phyloP scores from a whole-genome alignment of 108 stramenopile genomes.

The Schizochytrium sp. region DNA sequence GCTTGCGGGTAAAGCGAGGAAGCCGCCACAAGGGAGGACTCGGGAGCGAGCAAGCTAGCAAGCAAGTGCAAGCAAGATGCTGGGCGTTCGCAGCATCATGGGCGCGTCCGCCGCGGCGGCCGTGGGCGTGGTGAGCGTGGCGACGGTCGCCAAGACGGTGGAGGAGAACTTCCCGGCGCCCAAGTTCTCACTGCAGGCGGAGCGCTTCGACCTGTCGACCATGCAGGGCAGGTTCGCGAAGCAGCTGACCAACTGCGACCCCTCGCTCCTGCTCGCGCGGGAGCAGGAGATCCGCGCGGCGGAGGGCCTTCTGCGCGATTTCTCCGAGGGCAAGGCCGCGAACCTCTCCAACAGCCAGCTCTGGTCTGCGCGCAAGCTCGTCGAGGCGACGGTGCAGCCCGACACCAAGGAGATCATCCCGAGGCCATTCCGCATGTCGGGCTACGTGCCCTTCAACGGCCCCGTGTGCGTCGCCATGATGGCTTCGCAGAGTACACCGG shows the following conservation, averaged over 20 bases:
- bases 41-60: no score
- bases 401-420: slow-evolving; percentile 78
- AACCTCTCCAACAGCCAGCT: slow-evolving; percentile 36
- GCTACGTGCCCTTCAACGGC: slow-evolving; percentile 74
- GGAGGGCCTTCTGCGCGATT: slow-evolving; percentile 31
- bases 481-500: slow-evolving; percentile 43
- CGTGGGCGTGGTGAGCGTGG: neutral
- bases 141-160: neutral
- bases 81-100: neutral
- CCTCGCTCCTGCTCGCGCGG: slow-evolving; percentile 6
- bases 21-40: no score
- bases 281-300: slow-evolving; percentile 30
- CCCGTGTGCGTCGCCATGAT: slow-evolving; percentile 67
- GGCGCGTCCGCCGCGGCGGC: neutral
- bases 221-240: slow-evolving; percentile 8
- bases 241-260: slow-evolving; percentile 10
- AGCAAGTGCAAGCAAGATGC: neutral
- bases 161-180: neutral
- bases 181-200: neutral
- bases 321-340: slow-evolving; percentile 24
- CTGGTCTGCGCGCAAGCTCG: slow-evolving; percentile 43
- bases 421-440: slow-evolving; percentile 68
- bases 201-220: slow-evolving; percentile 7
- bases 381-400: slow-evolving; percentile 70
- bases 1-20: no score